Base-by-base conservation (phyloP, 345 rosid genomes). In the Adansonia digitata region DNA sequence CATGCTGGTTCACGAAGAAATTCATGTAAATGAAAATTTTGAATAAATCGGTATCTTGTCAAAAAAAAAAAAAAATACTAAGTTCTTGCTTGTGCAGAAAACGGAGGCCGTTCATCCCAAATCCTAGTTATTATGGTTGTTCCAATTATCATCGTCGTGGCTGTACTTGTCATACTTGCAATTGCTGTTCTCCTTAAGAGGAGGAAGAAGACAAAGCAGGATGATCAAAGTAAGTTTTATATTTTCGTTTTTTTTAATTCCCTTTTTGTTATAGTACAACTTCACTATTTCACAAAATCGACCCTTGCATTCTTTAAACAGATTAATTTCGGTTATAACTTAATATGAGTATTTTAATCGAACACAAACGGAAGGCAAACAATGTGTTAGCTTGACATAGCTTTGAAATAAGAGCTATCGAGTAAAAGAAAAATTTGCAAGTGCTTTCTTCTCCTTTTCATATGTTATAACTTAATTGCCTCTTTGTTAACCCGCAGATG, bases 41-140 rank as follows among this genome's bases (percentile, higher is more conserved):
- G 12, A 6, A 18, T 49, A 18, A 49, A 52, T 52, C 0, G 5
- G 3, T 4, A 64, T 64, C 26, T 64, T 64, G 31, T 42, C 7
- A 35, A 20, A 10, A 20, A 11, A n/a, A 3, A 31, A 48, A 52
- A 5, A 11, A 20, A 18, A 4, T 12, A 40, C 26, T 42, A 66
- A 65, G 45, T 20, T 22, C 17, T 39, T 40, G 37, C 20, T 69
- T 59, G 26, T 55, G 51, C 75, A 74, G 78, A 27, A 0, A 53
- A 11, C 9, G 40, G 48, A 61, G 59, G 72, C 49, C 56, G 22
- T 46, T 11, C 60, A 35, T 40, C 77, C 2, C 27, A 59, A 70
- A 57, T 52, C 60, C 62, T 81, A 15, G 59, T 37, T 0, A 35
- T 77, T 59, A 71, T 75, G 48, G 69, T 77, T 26, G 82, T 82